phyloP scores from a whole-genome alignment of 73 alveolate genomes.

The Uronychia setigera region DNA sequence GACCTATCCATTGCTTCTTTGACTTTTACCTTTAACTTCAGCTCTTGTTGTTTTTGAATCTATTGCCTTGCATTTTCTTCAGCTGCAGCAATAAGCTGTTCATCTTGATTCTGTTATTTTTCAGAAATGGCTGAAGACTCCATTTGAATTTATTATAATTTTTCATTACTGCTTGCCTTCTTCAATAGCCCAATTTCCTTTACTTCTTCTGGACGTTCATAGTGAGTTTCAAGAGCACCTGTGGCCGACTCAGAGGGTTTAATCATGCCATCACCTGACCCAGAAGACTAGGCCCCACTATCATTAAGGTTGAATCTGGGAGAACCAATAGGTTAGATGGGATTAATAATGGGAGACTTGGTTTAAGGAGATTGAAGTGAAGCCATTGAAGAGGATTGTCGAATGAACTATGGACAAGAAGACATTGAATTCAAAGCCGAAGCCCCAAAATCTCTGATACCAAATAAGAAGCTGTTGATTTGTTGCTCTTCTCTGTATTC shows the following conservation, averaged over 20 bases:
- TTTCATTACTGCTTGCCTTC: neutral
- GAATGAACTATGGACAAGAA: neutral
- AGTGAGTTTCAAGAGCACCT: too few relatives aligned
- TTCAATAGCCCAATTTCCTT: too few relatives aligned
- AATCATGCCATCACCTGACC: too few relatives aligned
- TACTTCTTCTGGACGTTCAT: too few relatives aligned
- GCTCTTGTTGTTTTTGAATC: neutral
- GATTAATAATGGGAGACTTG: neutral
- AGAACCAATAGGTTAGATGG: neutral
- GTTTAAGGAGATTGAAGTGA: neutral
- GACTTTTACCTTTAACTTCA: neutral
- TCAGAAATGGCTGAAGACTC: neutral
- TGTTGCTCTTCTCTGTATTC: neutral
- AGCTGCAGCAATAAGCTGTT: neutral
- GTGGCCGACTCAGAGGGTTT: too few relatives aligned
- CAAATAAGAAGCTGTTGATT: neutral
- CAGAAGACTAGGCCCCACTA: neutral
- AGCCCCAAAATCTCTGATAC: neutral
- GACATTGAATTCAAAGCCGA: neutral
- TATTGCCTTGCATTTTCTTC: neutral
- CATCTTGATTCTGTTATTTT: neutral
- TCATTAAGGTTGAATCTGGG: neutral
- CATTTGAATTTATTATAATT: neutral
- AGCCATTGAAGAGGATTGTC: too few relatives aligned
- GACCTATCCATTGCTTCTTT: neutral